Evolutionary conservation across 106 monocot species (phyloP).

Genomic region (Acorus gramineus): DNA sequence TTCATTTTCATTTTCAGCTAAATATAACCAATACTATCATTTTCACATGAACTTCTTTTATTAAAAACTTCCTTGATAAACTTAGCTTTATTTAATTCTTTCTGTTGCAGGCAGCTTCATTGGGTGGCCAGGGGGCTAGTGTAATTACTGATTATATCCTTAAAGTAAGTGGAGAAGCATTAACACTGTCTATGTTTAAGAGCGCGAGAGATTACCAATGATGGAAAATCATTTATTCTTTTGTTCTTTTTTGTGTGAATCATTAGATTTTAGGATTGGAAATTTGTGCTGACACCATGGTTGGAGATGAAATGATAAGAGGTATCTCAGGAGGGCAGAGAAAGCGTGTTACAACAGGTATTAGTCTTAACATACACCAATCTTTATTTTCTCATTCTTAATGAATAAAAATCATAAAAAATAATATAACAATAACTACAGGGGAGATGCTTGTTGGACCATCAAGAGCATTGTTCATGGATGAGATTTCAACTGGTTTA

Average conservation of each 20-base stretch:
- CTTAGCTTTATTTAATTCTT: background rate
- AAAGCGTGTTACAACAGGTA: conserved; percentile 68
- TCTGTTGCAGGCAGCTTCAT: conserved; percentile 27
- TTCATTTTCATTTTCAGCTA: background rate
- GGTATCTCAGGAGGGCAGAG: conserved; percentile 68
- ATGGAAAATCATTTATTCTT: too few relatives aligned
- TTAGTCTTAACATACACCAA: background rate
- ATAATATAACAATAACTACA: conserved; percentile 1
- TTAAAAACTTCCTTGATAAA: too few relatives aligned
- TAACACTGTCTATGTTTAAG: too few relatives aligned
- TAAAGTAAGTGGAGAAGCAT: conserved; percentile 23
- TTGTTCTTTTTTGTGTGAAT: too few relatives aligned
- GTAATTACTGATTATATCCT: conserved; percentile 62
- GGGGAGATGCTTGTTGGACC: conserved; percentile 79
- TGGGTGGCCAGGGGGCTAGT: conserved; percentile 28
- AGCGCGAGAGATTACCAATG: too few relatives aligned
- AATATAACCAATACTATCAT: background rate
- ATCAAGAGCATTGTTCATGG: conserved; percentile 61
- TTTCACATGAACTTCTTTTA: background rate
- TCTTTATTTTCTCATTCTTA: background rate
- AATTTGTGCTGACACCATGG: conserved; percentile 66
- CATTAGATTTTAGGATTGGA: conserved; percentile 55
- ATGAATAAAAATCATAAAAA: too few relatives aligned
- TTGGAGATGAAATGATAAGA: conserved; percentile 55
- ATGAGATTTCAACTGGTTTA: conserved; percentile 64